Percentiles rank a stretch among this genome's conserved stretches.
These are phyloP conservation scores for Serpula lacrymans DNA, from an alignment of 768 basidiomycete species.

Conservation along the genomic window DNA sequence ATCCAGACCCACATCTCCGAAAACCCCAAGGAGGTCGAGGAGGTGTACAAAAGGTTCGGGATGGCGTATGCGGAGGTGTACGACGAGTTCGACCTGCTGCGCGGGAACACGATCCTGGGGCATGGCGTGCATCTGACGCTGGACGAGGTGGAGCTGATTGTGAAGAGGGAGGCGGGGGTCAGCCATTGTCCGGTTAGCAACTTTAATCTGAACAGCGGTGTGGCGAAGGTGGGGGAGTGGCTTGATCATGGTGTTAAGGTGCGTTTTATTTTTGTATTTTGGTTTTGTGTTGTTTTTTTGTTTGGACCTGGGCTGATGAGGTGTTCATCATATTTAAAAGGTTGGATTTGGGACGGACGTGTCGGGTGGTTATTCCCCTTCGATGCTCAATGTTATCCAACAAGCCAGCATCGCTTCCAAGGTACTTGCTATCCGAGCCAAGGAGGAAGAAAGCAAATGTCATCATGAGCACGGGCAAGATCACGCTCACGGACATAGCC, in stretches of 20 bases:
- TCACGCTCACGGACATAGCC: conserved; percentile 2
- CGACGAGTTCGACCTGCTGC: conserved; percentile 71
- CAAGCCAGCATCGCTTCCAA: conserved; percentile 82
- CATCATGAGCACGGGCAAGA: too few relatives aligned
- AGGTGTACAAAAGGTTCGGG: conserved; percentile 63
- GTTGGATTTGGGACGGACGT: conserved; percentile 95
- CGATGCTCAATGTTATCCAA: conserved; percentile 73
- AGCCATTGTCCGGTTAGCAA: conserved; percentile 96
- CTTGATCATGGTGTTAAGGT: conserved; percentile 89
- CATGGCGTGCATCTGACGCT: conserved; percentile 82
- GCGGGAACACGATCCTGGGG: conserved; percentile 79
- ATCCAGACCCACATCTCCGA: conserved; percentile 96
- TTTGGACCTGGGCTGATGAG: too few relatives aligned
- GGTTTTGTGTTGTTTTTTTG: not conserved
- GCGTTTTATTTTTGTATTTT: conserved; percentile 9
- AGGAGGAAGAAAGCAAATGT: conserved; percentile 11
- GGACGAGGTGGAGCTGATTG: conserved; percentile 71
- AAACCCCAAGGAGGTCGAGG: conserved; percentile 66
- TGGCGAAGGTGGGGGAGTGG: conserved; percentile 74
- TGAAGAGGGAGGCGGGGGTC: conserved; percentile 63
- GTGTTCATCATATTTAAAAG: too few relatives aligned
- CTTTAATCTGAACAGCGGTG: conserved; percentile 84
- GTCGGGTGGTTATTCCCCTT: conserved; percentile 82
- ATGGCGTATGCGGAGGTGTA: conserved; percentile 78
- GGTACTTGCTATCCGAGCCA: conserved; percentile 52